Percentiles rank a stretch among this genome's conserved stretches.
These are phyloP conservation scores for Aquilaria sinensis DNA, from an alignment of 345 rosid genomes.

Conservation along the genomic window DNA sequence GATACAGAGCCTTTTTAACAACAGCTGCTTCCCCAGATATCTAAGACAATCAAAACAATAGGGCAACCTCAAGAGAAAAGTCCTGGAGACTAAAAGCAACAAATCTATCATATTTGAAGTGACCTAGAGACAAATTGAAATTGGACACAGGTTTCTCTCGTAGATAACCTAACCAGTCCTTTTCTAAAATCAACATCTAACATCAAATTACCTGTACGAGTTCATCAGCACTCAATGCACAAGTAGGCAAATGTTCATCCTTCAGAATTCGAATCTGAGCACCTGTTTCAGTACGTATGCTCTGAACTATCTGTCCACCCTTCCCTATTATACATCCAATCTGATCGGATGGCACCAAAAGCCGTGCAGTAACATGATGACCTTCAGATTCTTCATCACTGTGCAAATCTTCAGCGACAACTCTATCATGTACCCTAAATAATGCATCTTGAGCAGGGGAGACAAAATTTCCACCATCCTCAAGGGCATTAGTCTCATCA, in stretches of 20 bases:
- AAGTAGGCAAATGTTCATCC: slow-evolving; percentile 79
- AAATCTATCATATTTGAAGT: background rate
- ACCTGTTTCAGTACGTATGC: slow-evolving; percentile 80
- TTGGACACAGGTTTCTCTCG: slow-evolving; percentile 1
- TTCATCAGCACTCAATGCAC: slow-evolving; percentile 83
- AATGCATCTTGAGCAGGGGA: slow-evolving; percentile 93
- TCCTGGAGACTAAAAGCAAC: background rate
- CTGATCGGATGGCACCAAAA: slow-evolving; percentile 97
- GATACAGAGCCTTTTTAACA: slow-evolving; percentile 75
- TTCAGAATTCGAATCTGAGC: slow-evolving; percentile 89
- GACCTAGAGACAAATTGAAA: background rate
- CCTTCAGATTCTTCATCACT: slow-evolving; percentile 59
- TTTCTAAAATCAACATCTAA: background rate
- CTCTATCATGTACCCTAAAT: slow-evolving; percentile 82
- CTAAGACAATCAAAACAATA: slow-evolving; percentile 24
- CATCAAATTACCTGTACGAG: slow-evolving; percentile 70
- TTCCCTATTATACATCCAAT: slow-evolving; percentile 93
- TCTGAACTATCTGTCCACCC: slow-evolving; percentile 92
- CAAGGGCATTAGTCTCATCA: slow-evolving; percentile 72
- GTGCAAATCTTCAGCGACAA: slow-evolving; percentile 56
- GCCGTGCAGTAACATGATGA: slow-evolving; percentile 60
- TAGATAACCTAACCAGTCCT: background rate
- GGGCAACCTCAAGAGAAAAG: background rate
- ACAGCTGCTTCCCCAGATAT: slow-evolving; percentile 74
- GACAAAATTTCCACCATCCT: slow-evolving; percentile 45